Evolutionary conservation across 2,329 filamentous ascomycete species (phyloP).

Genomic region (Talaromyces sp.): DNA sequence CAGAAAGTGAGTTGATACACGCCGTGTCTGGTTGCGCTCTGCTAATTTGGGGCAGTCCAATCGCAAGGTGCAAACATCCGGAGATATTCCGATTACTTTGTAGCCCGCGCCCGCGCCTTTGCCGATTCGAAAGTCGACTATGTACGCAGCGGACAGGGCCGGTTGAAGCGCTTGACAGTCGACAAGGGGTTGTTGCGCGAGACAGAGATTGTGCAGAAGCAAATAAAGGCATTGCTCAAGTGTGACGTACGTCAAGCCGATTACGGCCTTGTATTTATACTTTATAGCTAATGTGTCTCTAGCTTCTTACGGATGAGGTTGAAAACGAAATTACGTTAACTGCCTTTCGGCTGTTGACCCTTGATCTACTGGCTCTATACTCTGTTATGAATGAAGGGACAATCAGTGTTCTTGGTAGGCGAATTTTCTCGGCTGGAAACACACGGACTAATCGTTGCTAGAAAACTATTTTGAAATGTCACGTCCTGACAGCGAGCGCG

Average conservation of each 20-base stretch:
- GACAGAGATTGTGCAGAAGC: constrained; percentile 82
- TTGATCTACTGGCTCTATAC: constrained; percentile 85
- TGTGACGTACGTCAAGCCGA: constrained; percentile 65
- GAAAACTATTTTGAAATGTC: constrained; percentile 99
- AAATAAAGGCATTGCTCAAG: constrained; percentile 77
- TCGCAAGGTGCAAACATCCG: constrained; percentile 92
- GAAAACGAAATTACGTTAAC: constrained; percentile 97
- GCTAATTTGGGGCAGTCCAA: constrained; percentile 58
- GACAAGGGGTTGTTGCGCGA: constrained; percentile 90
- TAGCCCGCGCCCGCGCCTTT: constrained; percentile 74
- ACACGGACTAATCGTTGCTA: constrained; percentile 29
- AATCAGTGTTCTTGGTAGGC: constrained; percentile 87
- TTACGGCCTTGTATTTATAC: constrained; percentile 10
- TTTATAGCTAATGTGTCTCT: constrained; percentile 3
- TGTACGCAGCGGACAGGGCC: constrained; percentile 74
- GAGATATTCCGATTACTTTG: constrained; percentile 82
- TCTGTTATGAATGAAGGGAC: constrained; percentile 94
- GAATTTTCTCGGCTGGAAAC: not conserved
- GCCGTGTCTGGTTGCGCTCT: not conserved
- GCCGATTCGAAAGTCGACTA: constrained; percentile 83
- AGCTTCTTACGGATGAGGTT: constrained; percentile 81
- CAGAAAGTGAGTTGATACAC: constrained; percentile 66
- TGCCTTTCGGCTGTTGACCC: constrained; percentile 82
- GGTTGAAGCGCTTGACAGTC: constrained; percentile 77
- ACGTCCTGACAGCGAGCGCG: constrained; percentile 83